These are phyloP conservation scores for Spergularia azorica DNA, from an alignment of 179 eudicot genomes.

Conservation along the genomic window DNA sequence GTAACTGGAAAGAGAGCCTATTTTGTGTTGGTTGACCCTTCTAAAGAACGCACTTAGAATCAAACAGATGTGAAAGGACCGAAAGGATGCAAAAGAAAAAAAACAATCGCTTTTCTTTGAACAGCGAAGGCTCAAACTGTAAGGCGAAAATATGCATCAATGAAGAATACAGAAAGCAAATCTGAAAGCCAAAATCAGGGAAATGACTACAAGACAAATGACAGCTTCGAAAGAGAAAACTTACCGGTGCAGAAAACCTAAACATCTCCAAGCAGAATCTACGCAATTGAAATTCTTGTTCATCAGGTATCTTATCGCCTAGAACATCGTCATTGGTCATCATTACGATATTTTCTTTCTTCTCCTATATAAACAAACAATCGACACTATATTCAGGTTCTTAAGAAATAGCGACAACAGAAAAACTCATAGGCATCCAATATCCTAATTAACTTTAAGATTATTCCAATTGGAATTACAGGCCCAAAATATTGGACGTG, in stretches of 20 bases:
- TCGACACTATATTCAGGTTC: neutral
- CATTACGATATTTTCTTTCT: conserved; percentile 41
- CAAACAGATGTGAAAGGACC: neutral
- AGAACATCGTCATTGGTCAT: conserved; percentile 89
- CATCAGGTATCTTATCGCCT: conserved; percentile 81
- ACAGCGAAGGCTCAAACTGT: no score
- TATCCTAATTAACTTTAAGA: neutral
- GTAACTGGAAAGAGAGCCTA: neutral
- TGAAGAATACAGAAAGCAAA: neutral
- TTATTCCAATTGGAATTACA: no score
- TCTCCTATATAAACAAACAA: conserved; percentile 50
- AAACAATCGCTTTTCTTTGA: neutral
- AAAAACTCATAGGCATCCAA: neutral
- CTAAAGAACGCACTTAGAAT: neutral
- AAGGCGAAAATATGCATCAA: no score
- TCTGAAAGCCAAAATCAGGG: neutral
- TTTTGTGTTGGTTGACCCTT: neutral
- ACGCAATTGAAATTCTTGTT: conserved; percentile 66
- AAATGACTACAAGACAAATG: neutral
- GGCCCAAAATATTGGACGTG: no score
- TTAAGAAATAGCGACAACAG: neutral
- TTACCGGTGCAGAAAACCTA: conserved; percentile 55
- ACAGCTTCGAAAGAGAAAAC: neutral
- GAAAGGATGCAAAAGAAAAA: neutral
- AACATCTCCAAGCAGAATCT: conserved; percentile 73